Evolutionary conservation across 164 flowering plant species (phyloP).

Genomic region (Macadamia tetraphylla): DNA sequence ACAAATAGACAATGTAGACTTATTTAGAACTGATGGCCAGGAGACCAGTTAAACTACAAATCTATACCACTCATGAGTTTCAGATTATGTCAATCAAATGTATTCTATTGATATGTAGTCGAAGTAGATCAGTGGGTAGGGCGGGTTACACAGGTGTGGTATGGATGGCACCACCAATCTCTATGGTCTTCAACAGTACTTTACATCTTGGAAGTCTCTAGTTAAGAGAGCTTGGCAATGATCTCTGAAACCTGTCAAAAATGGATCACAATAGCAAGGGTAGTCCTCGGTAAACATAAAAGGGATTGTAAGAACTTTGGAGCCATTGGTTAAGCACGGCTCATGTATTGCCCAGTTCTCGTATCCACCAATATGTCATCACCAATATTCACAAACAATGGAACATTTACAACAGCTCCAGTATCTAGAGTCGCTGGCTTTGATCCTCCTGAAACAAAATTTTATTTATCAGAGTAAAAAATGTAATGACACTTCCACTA

Average conservation of each 20-base stretch:
- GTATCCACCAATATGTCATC: conserved; percentile 78
- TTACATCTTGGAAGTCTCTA: too few species aligned
- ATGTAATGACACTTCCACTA: too few species aligned
- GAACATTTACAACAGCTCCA: conserved; percentile 76
- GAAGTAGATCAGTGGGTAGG: too few species aligned
- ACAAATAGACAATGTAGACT: too few species aligned
- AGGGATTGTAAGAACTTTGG: not conserved
- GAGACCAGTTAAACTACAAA: too few species aligned
- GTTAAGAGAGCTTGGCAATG: not conserved
- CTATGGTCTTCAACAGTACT: too few species aligned
- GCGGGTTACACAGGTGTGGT: too few species aligned
- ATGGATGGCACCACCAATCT: too few species aligned
- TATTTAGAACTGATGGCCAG: too few species aligned
- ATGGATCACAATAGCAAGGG: not conserved
- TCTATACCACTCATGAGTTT: too few species aligned
- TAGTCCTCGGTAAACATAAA: not conserved
- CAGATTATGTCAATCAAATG: too few species aligned
- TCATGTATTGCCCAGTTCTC: conserved; percentile 83
- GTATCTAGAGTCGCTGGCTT: conserved; percentile 91
- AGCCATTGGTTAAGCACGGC: conserved; percentile 37
- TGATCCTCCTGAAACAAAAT: conserved; percentile 59
- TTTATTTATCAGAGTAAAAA: not conserved
- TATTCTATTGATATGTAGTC: too few species aligned
- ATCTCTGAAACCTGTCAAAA: not conserved
- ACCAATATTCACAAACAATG: conserved; percentile 66